Evolutionary conservation across 371 early-diverging fungal species (phyloP), one percentile per base, ranked within the genome.

Genomic region (Saksenaea vasiformis): DNA sequence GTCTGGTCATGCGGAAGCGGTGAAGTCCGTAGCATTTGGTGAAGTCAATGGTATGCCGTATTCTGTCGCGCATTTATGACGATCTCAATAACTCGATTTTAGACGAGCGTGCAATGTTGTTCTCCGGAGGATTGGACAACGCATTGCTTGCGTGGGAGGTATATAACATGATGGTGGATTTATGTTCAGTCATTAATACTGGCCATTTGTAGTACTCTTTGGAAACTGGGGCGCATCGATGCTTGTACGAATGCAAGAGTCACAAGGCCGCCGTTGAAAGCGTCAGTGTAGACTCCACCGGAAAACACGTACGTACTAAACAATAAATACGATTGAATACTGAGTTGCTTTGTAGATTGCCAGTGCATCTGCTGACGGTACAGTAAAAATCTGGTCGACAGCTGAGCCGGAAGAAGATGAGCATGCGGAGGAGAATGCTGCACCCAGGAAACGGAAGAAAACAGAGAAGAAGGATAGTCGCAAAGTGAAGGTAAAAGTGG

Each of bases 301-400:
- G 69, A 26, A 56, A 68, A 35, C 60, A 66, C 59, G 75, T 74
- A 66, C 36, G 67, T 47, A 14, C 2, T n/a, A 17, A 13, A 41
- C 5, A 14, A 14, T n/a, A 8, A 41, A 17, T 24, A 8, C 19
- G 13, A 44, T 28, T 15, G 22, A 62, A n/a, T 19, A 60, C 22
- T 9, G 17, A 31, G 54, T 54, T 27, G 26, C 31, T 13, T 14
- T 60, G 1, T 77, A 91, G 81, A 83, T 97, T 74, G 94, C 92
- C 19, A 89, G 90, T 38, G 93, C 88, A 27, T 91, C 94, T 9
- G 84, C 84, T 31, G 97, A 96, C 77, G 80, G 88, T 13, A 82
- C 87, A 1, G 83, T 97, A 67, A 85, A 88, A 64, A 67, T 95
- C 22, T 96, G 93, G 93, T 79, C 87, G 27, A 85, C 87, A 58